A percentile compares a stretch with the other conserved stretches of the same genome.
Evolutionary conservation across 306 rosid genomes (phyloP).

Genomic region (Pueraria montana): DNA sequence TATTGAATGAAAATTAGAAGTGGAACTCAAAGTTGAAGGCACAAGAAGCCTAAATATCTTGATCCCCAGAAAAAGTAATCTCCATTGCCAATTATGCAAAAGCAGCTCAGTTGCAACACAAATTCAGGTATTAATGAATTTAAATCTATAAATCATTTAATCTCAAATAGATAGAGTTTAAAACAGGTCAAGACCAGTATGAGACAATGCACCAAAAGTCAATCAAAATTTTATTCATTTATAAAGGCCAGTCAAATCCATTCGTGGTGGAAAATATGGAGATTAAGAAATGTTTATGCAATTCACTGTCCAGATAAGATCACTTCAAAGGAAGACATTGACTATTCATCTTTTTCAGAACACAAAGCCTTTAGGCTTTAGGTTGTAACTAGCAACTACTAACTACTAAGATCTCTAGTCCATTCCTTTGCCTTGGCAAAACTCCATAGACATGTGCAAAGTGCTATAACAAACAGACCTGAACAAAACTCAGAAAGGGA

Average conservation of each 20-base stretch:
- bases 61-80: background rate
- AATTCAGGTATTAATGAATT: background rate
- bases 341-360: constrained; percentile 14
- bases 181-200: constrained; percentile 16
- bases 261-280: background rate
- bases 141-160: constrained; percentile 3
- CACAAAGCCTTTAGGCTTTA: background rate
- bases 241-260: constrained; percentile 9
- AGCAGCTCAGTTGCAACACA: constrained; percentile 7
- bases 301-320: constrained; percentile 33
- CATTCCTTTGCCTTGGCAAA: constrained; percentile 33
- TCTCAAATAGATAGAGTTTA: background rate
- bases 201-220: constrained; percentile 25
- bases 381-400: background rate
- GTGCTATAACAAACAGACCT: constrained; percentile 1
- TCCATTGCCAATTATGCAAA: background rate
- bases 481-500: constrained; percentile 13
- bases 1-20: constrained; percentile 28
- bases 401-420: constrained; percentile 7
- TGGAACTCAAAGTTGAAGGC: constrained; percentile 38
- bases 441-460: constrained; percentile 21
- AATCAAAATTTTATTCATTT: constrained; percentile 18
- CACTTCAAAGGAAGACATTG: background rate
- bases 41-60: constrained; percentile 23
- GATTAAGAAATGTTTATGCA: background rate